Percentiles rank a stretch among this genome's conserved stretches.
Evolutionary conservation across 2,329 filamentous ascomycete genomes (phyloP).

Genomic region (Capronia americana): DNA sequence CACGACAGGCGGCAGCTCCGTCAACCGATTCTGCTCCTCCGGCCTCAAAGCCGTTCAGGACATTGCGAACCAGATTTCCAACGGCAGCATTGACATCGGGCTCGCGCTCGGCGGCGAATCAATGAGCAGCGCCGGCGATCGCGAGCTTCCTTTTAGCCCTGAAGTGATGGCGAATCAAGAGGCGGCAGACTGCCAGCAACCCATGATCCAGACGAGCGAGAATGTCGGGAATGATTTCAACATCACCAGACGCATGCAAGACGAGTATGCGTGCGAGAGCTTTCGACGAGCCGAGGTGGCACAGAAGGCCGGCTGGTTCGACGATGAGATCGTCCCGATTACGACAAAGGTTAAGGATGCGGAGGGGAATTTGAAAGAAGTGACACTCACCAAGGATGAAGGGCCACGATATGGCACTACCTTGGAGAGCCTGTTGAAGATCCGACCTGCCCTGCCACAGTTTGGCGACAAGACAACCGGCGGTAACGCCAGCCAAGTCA

Average conservation of each 20-base stretch:
- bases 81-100: constrained; percentile 83
- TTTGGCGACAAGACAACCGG: constrained; percentile 87
- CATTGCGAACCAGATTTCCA: constrained; percentile 84
- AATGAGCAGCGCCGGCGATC: constrained; percentile 71
- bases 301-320: constrained; percentile 88
- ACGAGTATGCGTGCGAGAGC: constrained; percentile 83
- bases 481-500: constrained; percentile 93
- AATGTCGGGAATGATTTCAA: constrained; percentile 93
- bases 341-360: constrained; percentile 80
- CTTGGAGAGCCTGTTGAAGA: constrained; percentile 78
- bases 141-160: constrained; percentile 78
- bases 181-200: constrained; percentile 82
- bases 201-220: constrained; percentile 98
- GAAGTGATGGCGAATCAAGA: constrained; percentile 78
- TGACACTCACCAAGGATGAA: constrained; percentile 85
- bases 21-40: constrained; percentile 97
- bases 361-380: constrained; percentile 77
- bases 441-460: constrained; percentile 86
- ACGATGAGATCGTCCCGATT: constrained; percentile 93
- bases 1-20: constrained; percentile 77
- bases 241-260: constrained; percentile 79
- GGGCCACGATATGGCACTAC: constrained; percentile 91
- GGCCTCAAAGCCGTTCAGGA: constrained; percentile 95
- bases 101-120: constrained; percentile 86
- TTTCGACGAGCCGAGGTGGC: constrained; percentile 87